phyloP scores from a whole-genome alignment of 73 alveolate genomes.

The Blepharisma japonicum region DNA sequence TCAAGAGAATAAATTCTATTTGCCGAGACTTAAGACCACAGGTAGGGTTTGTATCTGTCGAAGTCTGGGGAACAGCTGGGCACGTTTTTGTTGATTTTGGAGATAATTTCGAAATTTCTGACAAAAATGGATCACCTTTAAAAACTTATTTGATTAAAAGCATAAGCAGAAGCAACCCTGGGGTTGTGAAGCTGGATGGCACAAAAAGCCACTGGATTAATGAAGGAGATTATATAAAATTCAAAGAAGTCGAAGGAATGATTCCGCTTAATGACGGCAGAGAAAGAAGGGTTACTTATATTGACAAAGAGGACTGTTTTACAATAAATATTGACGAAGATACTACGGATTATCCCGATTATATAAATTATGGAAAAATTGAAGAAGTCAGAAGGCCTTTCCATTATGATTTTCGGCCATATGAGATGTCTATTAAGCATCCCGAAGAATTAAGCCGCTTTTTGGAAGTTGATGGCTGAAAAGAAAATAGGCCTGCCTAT shows the following conservation, averaged over 20 bases:
- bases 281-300: slow-evolving; percentile 81
- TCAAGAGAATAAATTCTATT: slow-evolving; percentile 67
- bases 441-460: slow-evolving; percentile 33
- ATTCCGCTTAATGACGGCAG: slow-evolving; percentile 88
- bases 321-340: slow-evolving; percentile 82
- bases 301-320: slow-evolving; percentile 82
- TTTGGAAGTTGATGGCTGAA: slow-evolving; percentile 38
- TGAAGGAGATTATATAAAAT: slow-evolving; percentile 94
- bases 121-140: slow-evolving; percentile 92
- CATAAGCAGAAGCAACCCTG: slow-evolving; percentile 72
- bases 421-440: not conserved
- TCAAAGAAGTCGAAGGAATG: slow-evolving; percentile 99
- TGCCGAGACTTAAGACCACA: slow-evolving; percentile 57
- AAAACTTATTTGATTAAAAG: slow-evolving; percentile 83
- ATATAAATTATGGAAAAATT: slow-evolving; percentile 92
- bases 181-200: slow-evolving; percentile 82
- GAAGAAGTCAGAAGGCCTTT: slow-evolving; percentile 83
- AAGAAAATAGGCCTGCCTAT: slow-evolving; percentile 54
- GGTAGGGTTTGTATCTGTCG: slow-evolving; percentile 77
- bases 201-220: slow-evolving; percentile 84
- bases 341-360: slow-evolving; percentile 78
- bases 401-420: slow-evolving; percentile 26
- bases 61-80: slow-evolving; percentile 83
- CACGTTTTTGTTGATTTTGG: slow-evolving; percentile 96
- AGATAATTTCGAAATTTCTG: slow-evolving; percentile 55